Percentiles rank a stretch among this genome's conserved stretches.
phyloP scores from a whole-genome alignment of 139 green algal genomes.

The Chlorokybus atmophyticus region DNA sequence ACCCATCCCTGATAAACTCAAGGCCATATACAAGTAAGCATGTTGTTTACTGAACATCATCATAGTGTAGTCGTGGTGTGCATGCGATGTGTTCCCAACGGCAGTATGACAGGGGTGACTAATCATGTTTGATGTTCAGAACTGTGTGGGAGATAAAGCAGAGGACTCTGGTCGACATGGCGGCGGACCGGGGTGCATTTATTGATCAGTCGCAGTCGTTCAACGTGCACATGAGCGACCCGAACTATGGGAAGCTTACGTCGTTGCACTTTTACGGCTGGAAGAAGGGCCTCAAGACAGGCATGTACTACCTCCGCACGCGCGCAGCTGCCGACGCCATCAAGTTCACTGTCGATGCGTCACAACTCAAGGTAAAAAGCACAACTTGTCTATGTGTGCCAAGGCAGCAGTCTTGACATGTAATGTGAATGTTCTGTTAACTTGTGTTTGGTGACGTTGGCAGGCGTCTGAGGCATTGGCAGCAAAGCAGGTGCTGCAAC shows the following conservation, averaged over 20 bases:
- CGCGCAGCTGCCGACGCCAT: constrained; percentile 87
- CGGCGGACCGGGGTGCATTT: constrained; percentile 88
- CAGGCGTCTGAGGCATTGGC: neutral
- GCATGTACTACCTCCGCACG: constrained; percentile 97
- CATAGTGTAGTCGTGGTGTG: too few relatives aligned
- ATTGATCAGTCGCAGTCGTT: constrained; percentile 97
- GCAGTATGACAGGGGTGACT: too few relatives aligned
- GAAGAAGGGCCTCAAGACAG: constrained; percentile 88
- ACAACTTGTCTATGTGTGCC: too few relatives aligned
- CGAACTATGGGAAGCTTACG: constrained; percentile 99
- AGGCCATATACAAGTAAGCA: constrained; percentile 82
- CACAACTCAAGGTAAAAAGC: constrained; percentile 42
- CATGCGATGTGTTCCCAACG: too few relatives aligned
- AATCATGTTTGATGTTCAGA: constrained; percentile 19
- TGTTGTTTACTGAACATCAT: too few relatives aligned
- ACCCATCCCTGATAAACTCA: constrained; percentile 77
- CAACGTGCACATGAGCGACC: constrained; percentile 96
- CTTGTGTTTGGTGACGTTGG: neutral
- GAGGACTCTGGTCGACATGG: constrained; percentile 91
- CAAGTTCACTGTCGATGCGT: constrained; percentile 97
- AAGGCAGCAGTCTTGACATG: neutral
- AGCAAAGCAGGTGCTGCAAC: constrained; percentile 9
- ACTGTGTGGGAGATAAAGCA: constrained; percentile 99
- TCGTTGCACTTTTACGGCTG: constrained; percentile 96
- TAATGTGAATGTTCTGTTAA: neutral